phyloP scores from a whole-genome alignment of 2,329 filamentous ascomycete species.

The Rosellinia necatrix region DNA sequence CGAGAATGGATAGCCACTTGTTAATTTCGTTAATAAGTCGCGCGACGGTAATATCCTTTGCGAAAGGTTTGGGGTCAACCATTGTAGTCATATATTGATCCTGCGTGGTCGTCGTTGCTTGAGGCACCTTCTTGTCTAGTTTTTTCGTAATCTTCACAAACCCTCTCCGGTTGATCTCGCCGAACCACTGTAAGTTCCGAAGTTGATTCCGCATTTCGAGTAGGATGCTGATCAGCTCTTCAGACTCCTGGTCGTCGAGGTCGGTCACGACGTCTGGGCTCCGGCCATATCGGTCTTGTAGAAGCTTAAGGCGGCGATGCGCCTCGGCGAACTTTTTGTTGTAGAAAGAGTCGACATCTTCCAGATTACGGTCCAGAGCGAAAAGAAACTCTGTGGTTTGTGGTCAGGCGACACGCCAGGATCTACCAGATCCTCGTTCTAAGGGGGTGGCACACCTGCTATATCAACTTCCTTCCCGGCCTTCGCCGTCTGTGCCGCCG shows the following conservation, averaged over 20 bases:
- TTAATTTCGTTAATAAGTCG: conserved; percentile 70
- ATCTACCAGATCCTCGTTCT: conserved; percentile 39
- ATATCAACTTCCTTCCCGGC: conserved; percentile 80
- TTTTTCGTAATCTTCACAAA: conserved; percentile 99
- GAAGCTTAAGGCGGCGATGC: conserved; percentile 79
- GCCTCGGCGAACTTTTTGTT: conserved; percentile 92
- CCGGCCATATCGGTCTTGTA: conserved; percentile 86
- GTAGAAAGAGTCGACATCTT: conserved; percentile 96
- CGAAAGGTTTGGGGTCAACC: conserved; percentile 86
- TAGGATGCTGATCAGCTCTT: conserved; percentile 88
- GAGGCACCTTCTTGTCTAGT: conserved; percentile 89
- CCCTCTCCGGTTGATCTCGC: conserved; percentile 91
- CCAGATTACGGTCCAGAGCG: conserved; percentile 92
- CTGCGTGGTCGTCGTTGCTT: conserved; percentile 70
- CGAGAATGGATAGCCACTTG: conserved; percentile 84
- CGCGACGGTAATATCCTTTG: conserved; percentile 65
- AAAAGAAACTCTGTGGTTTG: conserved; percentile 84
- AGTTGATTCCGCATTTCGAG: conserved; percentile 86
- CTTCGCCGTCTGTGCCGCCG: conserved; percentile 67
- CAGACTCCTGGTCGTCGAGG: conserved; percentile 84
- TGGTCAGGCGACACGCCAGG: conserved; percentile 46
- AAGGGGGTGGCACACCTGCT: conserved; percentile 70
- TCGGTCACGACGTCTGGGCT: conserved; percentile 69
- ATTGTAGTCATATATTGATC: conserved; percentile 87
- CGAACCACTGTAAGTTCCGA: conserved; percentile 95